Evolutionary conservation across 345 rosid species (phyloP).

Genomic region (Excoecaria agallocha): DNA sequence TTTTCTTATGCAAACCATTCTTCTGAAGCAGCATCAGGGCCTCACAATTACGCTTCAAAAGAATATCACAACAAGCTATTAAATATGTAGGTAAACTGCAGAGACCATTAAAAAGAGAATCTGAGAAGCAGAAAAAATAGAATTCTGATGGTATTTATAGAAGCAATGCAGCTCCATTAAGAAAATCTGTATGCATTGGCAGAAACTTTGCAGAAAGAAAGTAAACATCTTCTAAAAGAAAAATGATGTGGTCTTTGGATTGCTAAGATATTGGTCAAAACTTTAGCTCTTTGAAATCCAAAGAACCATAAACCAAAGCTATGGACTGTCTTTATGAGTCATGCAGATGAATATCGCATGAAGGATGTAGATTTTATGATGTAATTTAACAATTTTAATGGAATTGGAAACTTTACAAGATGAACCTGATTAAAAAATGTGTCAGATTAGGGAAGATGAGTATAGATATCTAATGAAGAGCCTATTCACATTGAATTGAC

Average conservation of each 20-base stretch:
- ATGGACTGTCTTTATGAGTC: neutral
- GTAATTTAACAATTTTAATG: neutral
- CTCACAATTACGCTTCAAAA: conserved; percentile 88
- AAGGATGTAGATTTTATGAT: neutral
- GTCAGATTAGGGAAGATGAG: neutral
- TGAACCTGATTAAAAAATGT: neutral
- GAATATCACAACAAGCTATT: conserved; percentile 17
- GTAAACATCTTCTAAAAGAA: neutral
- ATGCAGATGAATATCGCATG: neutral
- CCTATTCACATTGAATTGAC: neutral
- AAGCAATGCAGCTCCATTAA: neutral
- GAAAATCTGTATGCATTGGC: neutral
- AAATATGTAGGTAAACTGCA: conserved; percentile 11
- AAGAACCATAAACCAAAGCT: neutral
- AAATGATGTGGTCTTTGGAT: neutral
- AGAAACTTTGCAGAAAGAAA: neutral
- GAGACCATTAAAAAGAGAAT: conserved; percentile 4
- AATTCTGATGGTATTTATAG: neutral
- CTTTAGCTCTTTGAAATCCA: neutral
- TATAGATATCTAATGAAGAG: neutral
- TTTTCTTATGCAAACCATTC: conserved; percentile 83
- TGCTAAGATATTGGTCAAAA: neutral
- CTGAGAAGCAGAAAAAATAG: neutral
- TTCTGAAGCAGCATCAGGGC: conserved; percentile 93
- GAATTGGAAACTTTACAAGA: neutral